phyloP scores from a whole-genome alignment of 1,139 yeast genomes.

The Kluyveromyces sp. region DNA sequence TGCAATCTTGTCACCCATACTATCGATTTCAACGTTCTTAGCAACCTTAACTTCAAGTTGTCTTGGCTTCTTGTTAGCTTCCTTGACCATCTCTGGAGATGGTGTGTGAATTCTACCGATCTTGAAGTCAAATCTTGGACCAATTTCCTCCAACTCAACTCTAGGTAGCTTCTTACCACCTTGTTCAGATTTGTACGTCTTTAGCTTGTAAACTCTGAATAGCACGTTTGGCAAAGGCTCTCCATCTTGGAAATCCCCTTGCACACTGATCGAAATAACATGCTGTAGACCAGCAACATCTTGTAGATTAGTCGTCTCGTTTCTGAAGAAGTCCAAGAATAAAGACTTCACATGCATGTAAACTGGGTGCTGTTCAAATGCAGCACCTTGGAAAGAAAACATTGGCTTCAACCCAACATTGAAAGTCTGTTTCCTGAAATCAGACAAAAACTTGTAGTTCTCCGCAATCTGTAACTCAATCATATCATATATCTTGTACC shows the following conservation, averaged over 20 bases:
- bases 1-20: conserved; percentile 95
- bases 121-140: conserved; percentile 90
- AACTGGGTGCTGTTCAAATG: conserved; percentile 83
- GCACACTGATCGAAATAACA: conserved; percentile 75
- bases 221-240: conserved; percentile 70
- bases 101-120: conserved; percentile 85
- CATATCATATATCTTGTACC: conserved; percentile 88
- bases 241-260: conserved; percentile 66
- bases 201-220: conserved; percentile 85
- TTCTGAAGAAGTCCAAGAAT: conserved; percentile 86
- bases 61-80: conserved; percentile 75
- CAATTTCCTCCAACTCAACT: conserved; percentile 89
- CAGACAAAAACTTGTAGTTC: conserved; percentile 63
- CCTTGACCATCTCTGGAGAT: conserved; percentile 82
- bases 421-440: conserved; percentile 75
- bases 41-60: conserved; percentile 73
- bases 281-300: conserved; percentile 95
- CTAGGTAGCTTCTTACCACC: conserved; percentile 64
- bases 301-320: conserved; percentile 72
- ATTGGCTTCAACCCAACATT: conserved; percentile 89
- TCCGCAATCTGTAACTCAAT: conserved; percentile 73
- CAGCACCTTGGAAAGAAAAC: conserved; percentile 89
- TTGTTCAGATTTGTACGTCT: conserved; percentile 75
- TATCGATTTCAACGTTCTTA: conserved; percentile 84
- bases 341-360: conserved; percentile 80